Evolutionary conservation across 345 rosid genomes (phyloP).

Genomic region (Gossypium arboreum): DNA sequence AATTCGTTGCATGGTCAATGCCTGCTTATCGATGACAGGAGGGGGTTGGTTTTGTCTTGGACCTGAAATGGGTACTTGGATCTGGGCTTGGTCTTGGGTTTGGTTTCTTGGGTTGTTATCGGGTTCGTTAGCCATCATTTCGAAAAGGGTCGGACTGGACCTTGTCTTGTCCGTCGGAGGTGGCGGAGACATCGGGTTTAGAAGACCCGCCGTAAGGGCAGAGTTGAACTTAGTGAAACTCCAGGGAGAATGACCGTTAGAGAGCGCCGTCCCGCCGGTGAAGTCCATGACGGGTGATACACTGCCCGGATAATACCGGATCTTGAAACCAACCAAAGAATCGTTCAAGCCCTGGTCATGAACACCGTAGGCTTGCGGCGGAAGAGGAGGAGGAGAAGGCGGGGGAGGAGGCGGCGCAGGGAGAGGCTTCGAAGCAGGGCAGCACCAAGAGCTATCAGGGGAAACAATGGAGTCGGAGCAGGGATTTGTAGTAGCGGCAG

Average conservation of each 20-base stretch:
- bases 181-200: slow-evolving; percentile 95
- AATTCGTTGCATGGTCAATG: slow-evolving; percentile 72
- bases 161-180: slow-evolving; percentile 64
- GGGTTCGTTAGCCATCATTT: slow-evolving; percentile 92
- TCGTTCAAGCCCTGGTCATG: slow-evolving; percentile 20
- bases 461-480: slow-evolving; percentile 17
- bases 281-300: slow-evolving; percentile 66
- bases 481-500: neutral
- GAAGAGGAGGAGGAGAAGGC: slow-evolving; percentile 18
- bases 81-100: slow-evolving; percentile 32
- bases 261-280: slow-evolving; percentile 21
- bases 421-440: slow-evolving; percentile 35
- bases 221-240: slow-evolving; percentile 88
- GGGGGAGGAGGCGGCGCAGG: slow-evolving; percentile 23
- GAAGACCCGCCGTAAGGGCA: slow-evolving; percentile 85
- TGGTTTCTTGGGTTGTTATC: slow-evolving; percentile 42
- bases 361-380: slow-evolving; percentile 4
- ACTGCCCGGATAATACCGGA: slow-evolving; percentile 43
- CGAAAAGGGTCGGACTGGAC: slow-evolving; percentile 93
- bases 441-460: slow-evolving; percentile 35
- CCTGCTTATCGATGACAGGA: slow-evolving; percentile 47
- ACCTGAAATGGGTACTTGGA: slow-evolving; percentile 30
- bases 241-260: slow-evolving; percentile 52
- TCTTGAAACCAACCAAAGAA: slow-evolving; percentile 33
- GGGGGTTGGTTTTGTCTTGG: slow-evolving; percentile 24